These are phyloP conservation scores for Nothophoma quercina DNA, from an alignment of 2,329 filamentous ascomycete genomes.

Conservation along the genomic window DNA sequence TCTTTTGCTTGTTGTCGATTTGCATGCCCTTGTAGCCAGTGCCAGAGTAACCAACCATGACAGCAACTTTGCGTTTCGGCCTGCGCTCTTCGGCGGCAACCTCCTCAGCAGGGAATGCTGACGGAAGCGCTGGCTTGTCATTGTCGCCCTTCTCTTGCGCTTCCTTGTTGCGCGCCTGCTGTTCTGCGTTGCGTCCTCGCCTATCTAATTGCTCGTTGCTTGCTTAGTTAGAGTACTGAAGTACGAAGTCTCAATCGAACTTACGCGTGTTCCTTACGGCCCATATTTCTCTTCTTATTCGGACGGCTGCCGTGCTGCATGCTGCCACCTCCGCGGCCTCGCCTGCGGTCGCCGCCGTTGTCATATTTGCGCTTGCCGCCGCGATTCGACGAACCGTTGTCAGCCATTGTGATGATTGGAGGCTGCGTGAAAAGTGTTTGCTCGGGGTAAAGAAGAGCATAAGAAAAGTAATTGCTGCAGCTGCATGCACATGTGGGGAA, in stretches of 20 bases:
- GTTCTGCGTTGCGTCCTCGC: constrained; percentile 53
- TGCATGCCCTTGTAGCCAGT: constrained; percentile 98
- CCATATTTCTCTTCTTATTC: constrained; percentile 72
- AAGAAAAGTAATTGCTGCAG: constrained; percentile 11
- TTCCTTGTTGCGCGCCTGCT: constrained; percentile 51
- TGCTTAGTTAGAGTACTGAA: constrained; percentile 51
- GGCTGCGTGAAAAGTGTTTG: constrained; percentile 30
- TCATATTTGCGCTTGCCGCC: constrained; percentile 45
- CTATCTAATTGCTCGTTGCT: constrained; percentile 57
- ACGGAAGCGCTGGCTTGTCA: constrained; percentile 60
- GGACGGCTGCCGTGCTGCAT: constrained; percentile 50
- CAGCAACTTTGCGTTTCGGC: constrained; percentile 95
- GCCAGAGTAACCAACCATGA: constrained; percentile 93
- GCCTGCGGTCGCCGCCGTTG: constrained; percentile 33
- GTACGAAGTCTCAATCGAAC: neutral
- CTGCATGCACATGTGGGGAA: constrained; percentile 21
- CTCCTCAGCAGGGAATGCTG: constrained; percentile 75
- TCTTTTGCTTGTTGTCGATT: constrained; percentile 78
- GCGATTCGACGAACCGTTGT: constrained; percentile 27
- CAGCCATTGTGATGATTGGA: constrained; percentile 36
- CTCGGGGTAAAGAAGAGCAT: constrained; percentile 37
- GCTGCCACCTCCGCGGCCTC: constrained; percentile 43
- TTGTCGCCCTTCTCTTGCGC: constrained; percentile 46
- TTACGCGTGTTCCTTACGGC: constrained; percentile 71
- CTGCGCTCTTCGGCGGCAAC: constrained; percentile 85